Percentiles rank a stretch among this genome's conserved stretches.
phyloP scores from a whole-genome alignment of 768 basidiomycete species.

The Lentinula raphanica region DNA sequence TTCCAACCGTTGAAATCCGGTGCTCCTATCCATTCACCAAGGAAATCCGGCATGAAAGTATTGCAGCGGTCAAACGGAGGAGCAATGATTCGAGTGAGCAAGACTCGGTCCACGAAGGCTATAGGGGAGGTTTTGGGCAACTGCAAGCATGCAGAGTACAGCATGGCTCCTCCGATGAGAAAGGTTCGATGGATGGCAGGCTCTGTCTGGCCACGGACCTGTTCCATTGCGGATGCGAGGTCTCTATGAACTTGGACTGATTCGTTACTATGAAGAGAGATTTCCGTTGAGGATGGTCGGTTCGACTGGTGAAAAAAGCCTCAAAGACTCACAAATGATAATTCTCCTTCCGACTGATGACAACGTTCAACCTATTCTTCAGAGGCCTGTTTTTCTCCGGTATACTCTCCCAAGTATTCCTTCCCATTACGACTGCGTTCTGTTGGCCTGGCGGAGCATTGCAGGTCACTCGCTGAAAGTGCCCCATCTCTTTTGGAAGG shows the following conservation, averaged over 20 bases:
- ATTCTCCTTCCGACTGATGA: constrained; percentile 50
- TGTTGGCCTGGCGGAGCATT: constrained; percentile 43
- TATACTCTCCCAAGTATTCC: constrained; percentile 97
- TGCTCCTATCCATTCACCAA: constrained; percentile 18
- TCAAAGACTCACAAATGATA: constrained; percentile 13
- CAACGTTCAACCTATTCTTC: constrained; percentile 66
- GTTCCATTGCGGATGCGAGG: constrained; percentile 37
- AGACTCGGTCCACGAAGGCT: constrained; percentile 68
- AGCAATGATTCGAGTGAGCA: constrained; percentile 77
- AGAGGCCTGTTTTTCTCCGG: constrained; percentile 81
- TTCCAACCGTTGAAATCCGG: constrained; percentile 40
- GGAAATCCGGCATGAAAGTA: constrained; percentile 77
- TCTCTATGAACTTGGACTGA: constrained; percentile 33
- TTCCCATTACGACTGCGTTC: constrained; percentile 91
- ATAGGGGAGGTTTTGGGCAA: constrained; percentile 25
- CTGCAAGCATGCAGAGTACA: constrained; percentile 69
- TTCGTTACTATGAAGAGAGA: background rate
- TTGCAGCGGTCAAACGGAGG: constrained; percentile 83
- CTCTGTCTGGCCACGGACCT: constrained; percentile 17
- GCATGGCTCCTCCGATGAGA: constrained; percentile 87
- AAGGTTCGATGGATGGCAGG: constrained; percentile 56
- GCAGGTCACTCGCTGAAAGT: constrained; percentile 81
- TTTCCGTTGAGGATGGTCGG: background rate
- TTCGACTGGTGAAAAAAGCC: background rate
- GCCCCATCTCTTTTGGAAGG: constrained; percentile 83